A percentile compares a stretch with the other conserved stretches of the same genome.
phyloP scores from a whole-genome alignment of 306 rosid genomes.

The Fragaria ananassa region DNA sequence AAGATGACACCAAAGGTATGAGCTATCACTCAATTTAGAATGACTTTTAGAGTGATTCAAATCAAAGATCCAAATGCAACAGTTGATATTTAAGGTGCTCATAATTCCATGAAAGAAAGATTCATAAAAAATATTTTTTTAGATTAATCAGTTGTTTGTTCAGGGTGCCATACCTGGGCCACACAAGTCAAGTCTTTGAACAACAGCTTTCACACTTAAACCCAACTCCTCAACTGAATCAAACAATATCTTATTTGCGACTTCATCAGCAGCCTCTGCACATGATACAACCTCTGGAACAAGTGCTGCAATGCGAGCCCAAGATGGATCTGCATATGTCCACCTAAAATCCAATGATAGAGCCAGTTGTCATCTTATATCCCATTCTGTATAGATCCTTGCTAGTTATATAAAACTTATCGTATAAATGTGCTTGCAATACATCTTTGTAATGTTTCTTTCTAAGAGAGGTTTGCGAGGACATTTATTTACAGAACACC shows the following conservation, averaged over 20 bases:
- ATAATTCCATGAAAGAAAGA: not conserved
- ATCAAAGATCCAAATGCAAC: not conserved
- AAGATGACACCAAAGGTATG: not conserved
- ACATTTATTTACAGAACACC: not conserved
- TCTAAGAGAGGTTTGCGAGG: not conserved
- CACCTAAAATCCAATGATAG: constrained; percentile 58
- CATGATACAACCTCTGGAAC: constrained; percentile 82
- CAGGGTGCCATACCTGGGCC: constrained; percentile 59
- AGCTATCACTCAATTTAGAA: not conserved
- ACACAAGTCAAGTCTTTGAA: constrained; percentile 70
- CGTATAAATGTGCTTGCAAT: not conserved
- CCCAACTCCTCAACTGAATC: constrained; percentile 80
- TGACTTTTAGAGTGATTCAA: not conserved
- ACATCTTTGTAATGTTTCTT: not conserved
- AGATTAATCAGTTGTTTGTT: not conserved
- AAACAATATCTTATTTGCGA: constrained; percentile 70
- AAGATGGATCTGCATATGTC: constrained; percentile 93
- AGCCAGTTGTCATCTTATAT: constrained; percentile 17
- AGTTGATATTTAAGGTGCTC: not conserved
- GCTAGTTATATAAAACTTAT: not conserved
- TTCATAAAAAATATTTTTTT: not conserved
- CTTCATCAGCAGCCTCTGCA: constrained; percentile 83
- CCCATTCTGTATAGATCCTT: constrained; percentile 1
- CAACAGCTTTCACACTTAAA: constrained; percentile 88
- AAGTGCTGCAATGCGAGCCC: constrained; percentile 97